Evolutionary conservation across 1,284 basidiomycete genomes (phyloP).

Genomic region (Ustilago loliicola): DNA sequence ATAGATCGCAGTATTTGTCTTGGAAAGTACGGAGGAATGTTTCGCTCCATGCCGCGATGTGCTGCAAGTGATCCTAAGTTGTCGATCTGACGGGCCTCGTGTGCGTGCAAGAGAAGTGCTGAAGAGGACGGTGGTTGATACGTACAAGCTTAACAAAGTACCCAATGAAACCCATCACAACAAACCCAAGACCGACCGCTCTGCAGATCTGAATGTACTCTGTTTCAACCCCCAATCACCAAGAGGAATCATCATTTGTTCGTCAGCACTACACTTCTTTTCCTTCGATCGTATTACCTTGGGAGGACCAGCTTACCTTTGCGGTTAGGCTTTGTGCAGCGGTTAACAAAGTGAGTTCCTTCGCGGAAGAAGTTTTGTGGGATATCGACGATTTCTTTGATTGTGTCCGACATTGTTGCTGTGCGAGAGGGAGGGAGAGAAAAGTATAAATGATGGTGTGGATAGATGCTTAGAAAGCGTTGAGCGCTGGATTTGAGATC

Average conservation of each 20-base stretch:
- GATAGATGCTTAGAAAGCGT: not conserved
- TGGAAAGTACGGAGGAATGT: not conserved
- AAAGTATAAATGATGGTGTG: not conserved
- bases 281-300: not conserved
- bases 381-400: slow-evolving; percentile 90
- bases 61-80: not conserved
- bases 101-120: too few relatives aligned
- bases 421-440: not conserved
- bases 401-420: slow-evolving; percentile 83
- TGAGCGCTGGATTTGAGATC: slow-evolving; percentile 5
- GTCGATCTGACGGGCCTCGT: not conserved
- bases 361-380: slow-evolving; percentile 93
- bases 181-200: slow-evolving; percentile 68
- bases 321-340: slow-evolving; percentile 97
- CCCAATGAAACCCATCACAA: slow-evolving; percentile 70
- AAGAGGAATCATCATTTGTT: not conserved
- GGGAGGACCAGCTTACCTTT: slow-evolving; percentile 78
- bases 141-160: slow-evolving; percentile 70
- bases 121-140: slow-evolving; percentile 1
- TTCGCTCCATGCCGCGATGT: not conserved
- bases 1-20: not conserved
- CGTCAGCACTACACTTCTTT: not conserved
- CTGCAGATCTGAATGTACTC: slow-evolving; percentile 70
- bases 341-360: slow-evolving; percentile 93
- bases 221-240: slow-evolving; percentile 16